A percentile compares a stretch with the other conserved stretches of the same genome.
phyloP scores from a whole-genome alignment of 2,329 filamentous ascomycete genomes.

The Dendryphion nanum region DNA sequence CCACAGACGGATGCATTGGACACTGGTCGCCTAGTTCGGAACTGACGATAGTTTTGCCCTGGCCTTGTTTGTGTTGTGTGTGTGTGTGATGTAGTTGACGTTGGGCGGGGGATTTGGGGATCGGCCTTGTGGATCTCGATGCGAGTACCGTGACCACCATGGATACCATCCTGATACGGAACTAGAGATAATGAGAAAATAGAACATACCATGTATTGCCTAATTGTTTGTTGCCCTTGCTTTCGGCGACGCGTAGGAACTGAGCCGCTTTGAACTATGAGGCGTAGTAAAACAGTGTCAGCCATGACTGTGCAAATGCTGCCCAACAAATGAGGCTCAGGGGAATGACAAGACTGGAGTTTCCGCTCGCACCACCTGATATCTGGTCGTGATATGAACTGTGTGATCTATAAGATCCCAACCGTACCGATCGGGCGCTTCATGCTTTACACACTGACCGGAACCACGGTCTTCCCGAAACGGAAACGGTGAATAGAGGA shows the following conservation, averaged over 20 bases:
- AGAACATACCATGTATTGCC: constrained; percentile 86
- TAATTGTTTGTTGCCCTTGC: constrained; percentile 82
- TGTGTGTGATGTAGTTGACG: no score
- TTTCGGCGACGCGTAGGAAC: constrained; percentile 89
- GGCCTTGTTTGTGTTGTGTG: no score
- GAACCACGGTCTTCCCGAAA: constrained; percentile 15
- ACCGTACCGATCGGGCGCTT: constrained; percentile 1
- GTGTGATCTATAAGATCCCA: background rate
- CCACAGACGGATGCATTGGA: constrained; percentile 21
- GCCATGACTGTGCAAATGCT: constrained; percentile 30
- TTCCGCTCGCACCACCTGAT: no score
- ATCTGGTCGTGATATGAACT: no score
- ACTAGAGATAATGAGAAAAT: constrained; percentile 7
- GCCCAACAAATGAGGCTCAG: constrained; percentile 43
- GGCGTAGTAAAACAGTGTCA: constrained; percentile 37
- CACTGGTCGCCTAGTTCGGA: constrained; percentile 8
- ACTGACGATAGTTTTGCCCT: constrained; percentile 21
- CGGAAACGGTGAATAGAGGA: constrained; percentile 6
- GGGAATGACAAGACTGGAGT: constrained; percentile 2
- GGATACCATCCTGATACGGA: constrained; percentile 11
- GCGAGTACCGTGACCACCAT: constrained; percentile 19
- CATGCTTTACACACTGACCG: constrained; percentile 15
- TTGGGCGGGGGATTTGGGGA: no score
- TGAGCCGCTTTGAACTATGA: constrained; percentile 75
- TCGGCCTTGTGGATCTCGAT: no score